Conservation (phyloP, 495 filamentous ascomycete genomes). For the Tuber calosporum region DNA sequence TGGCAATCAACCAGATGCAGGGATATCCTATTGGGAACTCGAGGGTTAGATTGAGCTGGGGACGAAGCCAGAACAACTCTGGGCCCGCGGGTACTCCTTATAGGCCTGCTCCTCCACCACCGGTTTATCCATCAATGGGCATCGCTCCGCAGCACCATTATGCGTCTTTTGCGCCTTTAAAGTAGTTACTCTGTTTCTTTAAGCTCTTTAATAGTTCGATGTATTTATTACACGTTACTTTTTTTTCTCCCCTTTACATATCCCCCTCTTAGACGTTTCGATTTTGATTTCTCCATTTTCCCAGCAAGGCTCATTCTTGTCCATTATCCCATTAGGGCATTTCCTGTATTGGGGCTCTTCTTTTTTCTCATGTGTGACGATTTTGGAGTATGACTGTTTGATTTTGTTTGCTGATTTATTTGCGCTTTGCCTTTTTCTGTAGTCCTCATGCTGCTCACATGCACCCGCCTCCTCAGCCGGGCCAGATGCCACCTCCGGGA, state of each 20-base stretch:
- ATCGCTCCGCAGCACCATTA: conserved; percentile 69
- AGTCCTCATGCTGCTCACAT: conserved; percentile 50
- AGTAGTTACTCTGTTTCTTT: conserved; percentile 51
- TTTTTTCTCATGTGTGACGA: conserved; percentile 25
- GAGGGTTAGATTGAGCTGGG: conserved; percentile 93
- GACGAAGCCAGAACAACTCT: conserved; percentile 97
- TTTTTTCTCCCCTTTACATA: conserved; percentile 27
- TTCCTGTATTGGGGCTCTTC: conserved; percentile 25
- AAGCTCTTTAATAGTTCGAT: conserved; percentile 40
- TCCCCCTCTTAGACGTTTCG: conserved; percentile 21
- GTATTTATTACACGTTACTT: conserved; percentile 45
- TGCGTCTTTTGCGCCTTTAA: conserved; percentile 66
- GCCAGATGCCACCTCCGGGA: conserved; percentile 44
- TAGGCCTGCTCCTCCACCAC: conserved; percentile 86
- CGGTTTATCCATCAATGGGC: conserved; percentile 78
- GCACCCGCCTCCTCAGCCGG: conserved; percentile 45
- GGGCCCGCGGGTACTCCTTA: conserved; percentile 95
- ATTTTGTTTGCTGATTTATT: conserved; percentile 43
- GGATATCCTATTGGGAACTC: conserved; percentile 99
- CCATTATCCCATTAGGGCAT: conserved; percentile 19
- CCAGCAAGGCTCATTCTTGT: conserved; percentile 15
- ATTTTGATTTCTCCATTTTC: neutral
- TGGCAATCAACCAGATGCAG: conserved; percentile 99
- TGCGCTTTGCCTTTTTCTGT: conserved; percentile 40
- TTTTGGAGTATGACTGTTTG: conserved; percentile 37